Conservation (phyloP, 129 eudicot genomes). For the Glebionis coronaria region DNA sequence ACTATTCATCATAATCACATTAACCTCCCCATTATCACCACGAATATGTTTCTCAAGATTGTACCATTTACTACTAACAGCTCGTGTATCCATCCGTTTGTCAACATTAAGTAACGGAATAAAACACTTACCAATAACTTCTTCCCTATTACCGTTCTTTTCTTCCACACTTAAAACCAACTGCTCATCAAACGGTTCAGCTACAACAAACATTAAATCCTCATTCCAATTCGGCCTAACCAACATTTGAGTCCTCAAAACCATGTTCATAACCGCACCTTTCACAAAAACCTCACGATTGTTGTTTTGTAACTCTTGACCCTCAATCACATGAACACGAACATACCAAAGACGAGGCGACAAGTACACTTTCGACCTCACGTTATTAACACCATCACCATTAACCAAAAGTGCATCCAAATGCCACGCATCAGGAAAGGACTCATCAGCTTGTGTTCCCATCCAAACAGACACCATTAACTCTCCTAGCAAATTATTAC, state of each 20-base stretch:
- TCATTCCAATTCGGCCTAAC: constrained; percentile 30
- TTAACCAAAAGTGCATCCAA: constrained; percentile 28
- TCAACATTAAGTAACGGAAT: constrained; percentile 30
- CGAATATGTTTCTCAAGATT: constrained; percentile 28
- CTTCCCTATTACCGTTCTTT: constrained; percentile 25
- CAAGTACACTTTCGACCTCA: constrained; percentile 34
- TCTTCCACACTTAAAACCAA: constrained; percentile 33
- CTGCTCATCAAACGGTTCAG: constrained; percentile 34
- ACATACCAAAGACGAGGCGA: constrained; percentile 42
- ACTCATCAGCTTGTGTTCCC: constrained; percentile 42
- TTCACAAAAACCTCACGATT: constrained; percentile 23
- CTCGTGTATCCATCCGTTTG: constrained; percentile 21
- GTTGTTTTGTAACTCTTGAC: constrained; percentile 24
- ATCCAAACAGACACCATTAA: constrained; percentile 44
- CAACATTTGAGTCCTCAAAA: constrained; percentile 23
- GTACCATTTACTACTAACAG: constrained; percentile 25
- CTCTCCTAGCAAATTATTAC: constrained; percentile 17
- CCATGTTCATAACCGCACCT: constrained; percentile 25
- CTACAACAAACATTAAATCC: constrained; percentile 35
- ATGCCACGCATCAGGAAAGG: constrained; percentile 37
- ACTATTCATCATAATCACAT: constrained; percentile 28
- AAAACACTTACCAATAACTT: constrained; percentile 28
- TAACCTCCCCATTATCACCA: constrained; percentile 23
- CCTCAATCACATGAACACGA: constrained; percentile 37
- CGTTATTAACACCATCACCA: constrained; percentile 26